Percentiles rank a stretch among this genome's conserved stretches.
These are phyloP conservation scores for Pseudogymnoascus sp. DNA, from an alignment of 2,329 filamentous ascomycete species.

Conservation along the genomic window DNA sequence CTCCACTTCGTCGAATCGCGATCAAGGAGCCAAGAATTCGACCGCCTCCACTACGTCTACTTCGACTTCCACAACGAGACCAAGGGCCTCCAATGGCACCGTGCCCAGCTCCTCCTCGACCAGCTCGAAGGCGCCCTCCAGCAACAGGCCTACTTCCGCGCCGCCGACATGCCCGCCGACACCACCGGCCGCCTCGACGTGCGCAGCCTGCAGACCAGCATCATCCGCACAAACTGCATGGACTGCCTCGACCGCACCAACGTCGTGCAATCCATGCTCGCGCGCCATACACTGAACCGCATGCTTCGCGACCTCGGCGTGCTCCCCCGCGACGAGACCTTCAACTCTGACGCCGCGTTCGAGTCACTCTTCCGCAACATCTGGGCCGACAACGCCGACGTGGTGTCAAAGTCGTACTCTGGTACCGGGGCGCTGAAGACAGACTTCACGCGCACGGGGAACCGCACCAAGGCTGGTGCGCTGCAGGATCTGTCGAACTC, in stretches of 20 bases:
- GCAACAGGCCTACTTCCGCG: conserved; percentile 85
- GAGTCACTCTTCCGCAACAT: conserved; percentile 91
- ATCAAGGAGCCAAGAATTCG: conserved; percentile 52
- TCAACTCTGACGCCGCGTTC: conserved; percentile 66
- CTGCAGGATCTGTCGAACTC: conserved; percentile 84
- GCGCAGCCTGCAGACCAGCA: conserved; percentile 72
- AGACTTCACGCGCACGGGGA: conserved; percentile 89
- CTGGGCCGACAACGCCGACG: conserved; percentile 97
- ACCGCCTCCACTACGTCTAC: conserved; percentile 90
- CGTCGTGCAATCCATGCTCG: conserved; percentile 95
- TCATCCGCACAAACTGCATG: conserved; percentile 98
- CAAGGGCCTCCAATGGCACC: conserved; percentile 88
- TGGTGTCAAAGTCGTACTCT: conserved; percentile 86
- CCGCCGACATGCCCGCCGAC: conserved; percentile 72
- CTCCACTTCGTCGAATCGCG: conserved; percentile 67
- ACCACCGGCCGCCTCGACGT: conserved; percentile 67
- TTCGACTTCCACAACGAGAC: conserved; percentile 99
- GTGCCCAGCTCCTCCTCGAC: conserved; percentile 78
- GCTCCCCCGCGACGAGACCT: conserved; percentile 65
- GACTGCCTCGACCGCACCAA: conserved; percentile 97
- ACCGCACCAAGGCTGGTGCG: conserved; percentile 76
- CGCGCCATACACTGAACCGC: conserved; percentile 77
- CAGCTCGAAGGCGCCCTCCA: conserved; percentile 68
- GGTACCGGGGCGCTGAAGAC: conserved; percentile 97
- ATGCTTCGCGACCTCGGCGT: conserved; percentile 82